phyloP scores from a whole-genome alignment of 1,284 basidiomycete genomes.

The Erythrobasidium hasegawianum region DNA sequence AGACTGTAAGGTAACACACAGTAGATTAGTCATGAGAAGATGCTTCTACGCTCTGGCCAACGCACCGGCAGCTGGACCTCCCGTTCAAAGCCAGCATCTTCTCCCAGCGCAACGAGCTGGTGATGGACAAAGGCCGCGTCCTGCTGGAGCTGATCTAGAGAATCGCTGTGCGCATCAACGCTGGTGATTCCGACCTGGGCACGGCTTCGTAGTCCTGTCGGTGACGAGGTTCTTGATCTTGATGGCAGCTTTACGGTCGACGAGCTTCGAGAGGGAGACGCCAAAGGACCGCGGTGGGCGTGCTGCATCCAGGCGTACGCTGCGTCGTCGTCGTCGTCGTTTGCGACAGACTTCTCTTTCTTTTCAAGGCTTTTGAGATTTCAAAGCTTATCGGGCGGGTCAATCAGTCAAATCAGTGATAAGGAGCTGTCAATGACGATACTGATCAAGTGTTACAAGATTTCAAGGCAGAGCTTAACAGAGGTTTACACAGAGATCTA shows the following conservation, averaged over 20 bases:
- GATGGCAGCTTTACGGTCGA: slow-evolving; percentile 5
- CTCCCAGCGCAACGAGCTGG: not conserved
- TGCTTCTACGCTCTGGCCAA: not conserved
- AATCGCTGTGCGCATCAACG: slow-evolving; percentile 23
- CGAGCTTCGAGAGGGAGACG: not conserved
- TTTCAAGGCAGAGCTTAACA: too few species aligned
- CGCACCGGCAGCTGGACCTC: slow-evolving; percentile 3
- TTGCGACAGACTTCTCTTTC: not conserved
- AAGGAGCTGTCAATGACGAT: too few species aligned
- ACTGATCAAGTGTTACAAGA: too few species aligned
- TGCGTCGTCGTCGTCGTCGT: not conserved
- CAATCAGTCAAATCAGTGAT: too few species aligned
- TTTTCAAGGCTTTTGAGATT: not conserved
- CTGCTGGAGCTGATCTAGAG: not conserved
- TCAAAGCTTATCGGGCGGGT: too few species aligned
- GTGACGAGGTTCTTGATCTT: slow-evolving; percentile 17
- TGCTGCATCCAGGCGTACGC: not conserved
- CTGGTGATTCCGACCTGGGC: slow-evolving; percentile 19
- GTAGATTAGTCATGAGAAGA: not conserved
- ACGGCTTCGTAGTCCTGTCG: slow-evolving; percentile 15
- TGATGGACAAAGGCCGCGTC: not conserved
- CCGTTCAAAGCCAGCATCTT: slow-evolving; percentile 5
- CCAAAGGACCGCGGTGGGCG: not conserved
- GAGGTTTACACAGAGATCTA: too few species aligned
- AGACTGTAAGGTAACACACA: slow-evolving; percentile 1